Conservation (phyloP, 2,329 filamentous ascomycete species). For the Amauroascus niger region DNA sequence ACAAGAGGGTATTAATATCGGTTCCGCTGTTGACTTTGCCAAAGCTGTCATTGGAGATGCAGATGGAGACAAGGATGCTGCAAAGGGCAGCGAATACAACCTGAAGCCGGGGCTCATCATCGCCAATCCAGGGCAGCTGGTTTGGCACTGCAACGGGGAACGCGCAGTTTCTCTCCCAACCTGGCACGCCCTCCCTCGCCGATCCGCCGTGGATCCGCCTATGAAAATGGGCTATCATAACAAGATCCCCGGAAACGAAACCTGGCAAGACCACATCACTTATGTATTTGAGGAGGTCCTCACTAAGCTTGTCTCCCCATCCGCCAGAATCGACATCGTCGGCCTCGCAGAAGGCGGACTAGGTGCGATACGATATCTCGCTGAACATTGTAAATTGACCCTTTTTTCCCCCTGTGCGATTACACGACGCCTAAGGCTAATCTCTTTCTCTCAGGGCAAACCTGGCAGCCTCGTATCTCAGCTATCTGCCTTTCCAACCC, state of each 20-base stretch:
- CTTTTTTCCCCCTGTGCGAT: not conserved
- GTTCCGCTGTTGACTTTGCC: slow-evolving; percentile 60
- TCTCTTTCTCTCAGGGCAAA: slow-evolving; percentile 25
- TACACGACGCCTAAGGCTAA: not conserved
- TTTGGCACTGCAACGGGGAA: slow-evolving; percentile 60
- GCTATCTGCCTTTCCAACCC: slow-evolving; percentile 35
- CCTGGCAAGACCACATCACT: slow-evolving; percentile 51
- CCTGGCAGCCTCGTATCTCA: slow-evolving; percentile 33
- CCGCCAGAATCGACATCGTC: slow-evolving; percentile 58
- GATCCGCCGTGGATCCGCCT: slow-evolving; percentile 52
- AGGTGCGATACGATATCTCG: slow-evolving; percentile 49
- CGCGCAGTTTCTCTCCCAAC: slow-evolving; percentile 50
- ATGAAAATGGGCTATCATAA: slow-evolving; percentile 49
- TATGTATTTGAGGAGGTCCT: slow-evolving; percentile 59
- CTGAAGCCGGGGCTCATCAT: slow-evolving; percentile 54
- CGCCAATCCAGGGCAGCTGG: slow-evolving; percentile 65
- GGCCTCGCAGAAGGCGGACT: slow-evolving; percentile 59
- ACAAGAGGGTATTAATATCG: slow-evolving; percentile 56
- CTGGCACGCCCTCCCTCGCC: slow-evolving; percentile 52
- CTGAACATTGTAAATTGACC: slow-evolving; percentile 42
- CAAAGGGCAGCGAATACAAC: slow-evolving; percentile 12
- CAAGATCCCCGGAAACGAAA: slow-evolving; percentile 51
- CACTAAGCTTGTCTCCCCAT: slow-evolving; percentile 36
- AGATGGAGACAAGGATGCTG: not conserved
- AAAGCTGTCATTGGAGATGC: slow-evolving; percentile 32